phyloP scores from a whole-genome alignment of 2,329 filamentous ascomycete genomes.

The Aspergillus luchuensis region DNA sequence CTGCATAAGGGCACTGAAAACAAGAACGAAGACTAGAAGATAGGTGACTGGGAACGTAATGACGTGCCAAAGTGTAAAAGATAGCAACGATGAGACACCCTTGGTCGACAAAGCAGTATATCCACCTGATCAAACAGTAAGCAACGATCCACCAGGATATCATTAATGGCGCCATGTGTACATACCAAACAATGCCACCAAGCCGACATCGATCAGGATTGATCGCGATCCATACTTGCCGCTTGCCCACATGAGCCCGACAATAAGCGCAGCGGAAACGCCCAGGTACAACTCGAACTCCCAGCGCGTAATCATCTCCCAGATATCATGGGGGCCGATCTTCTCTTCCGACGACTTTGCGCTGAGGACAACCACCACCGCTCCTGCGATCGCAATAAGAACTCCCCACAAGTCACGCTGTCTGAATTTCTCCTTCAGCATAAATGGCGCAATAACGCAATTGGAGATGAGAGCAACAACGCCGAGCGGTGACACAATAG shows the following conservation, averaged over 20 bases:
- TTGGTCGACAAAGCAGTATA: constrained; percentile 98
- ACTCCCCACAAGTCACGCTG: constrained; percentile 85
- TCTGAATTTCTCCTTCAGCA: constrained; percentile 90
- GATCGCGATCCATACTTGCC: constrained; percentile 79
- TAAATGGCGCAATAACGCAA: constrained; percentile 90
- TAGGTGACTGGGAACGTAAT: constrained; percentile 94
- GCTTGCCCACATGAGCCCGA: constrained; percentile 77
- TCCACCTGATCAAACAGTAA: constrained; percentile 61
- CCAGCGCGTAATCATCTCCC: constrained; percentile 80
- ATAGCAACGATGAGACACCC: constrained; percentile 91
- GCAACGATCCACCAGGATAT: constrained; percentile 8
- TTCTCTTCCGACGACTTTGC: constrained; percentile 88
- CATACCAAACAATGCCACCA: constrained; percentile 88
- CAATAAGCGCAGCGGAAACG: constrained; percentile 72
- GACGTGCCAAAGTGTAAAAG: constrained; percentile 82
- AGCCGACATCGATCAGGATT: constrained; percentile 87
- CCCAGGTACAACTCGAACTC: constrained; percentile 90
- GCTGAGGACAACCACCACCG: constrained; percentile 89
- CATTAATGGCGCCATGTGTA: not conserved
- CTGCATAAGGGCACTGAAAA: constrained; percentile 89
- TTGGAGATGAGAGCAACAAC: constrained; percentile 97
- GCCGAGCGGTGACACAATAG: constrained; percentile 92
- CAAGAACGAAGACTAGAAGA: constrained; percentile 73
- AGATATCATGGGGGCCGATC: constrained; percentile 86
- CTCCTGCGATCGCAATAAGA: constrained; percentile 79